Evolutionary conservation across 441 rosid species (phyloP).

Genomic region (Viola pubescens): DNA sequence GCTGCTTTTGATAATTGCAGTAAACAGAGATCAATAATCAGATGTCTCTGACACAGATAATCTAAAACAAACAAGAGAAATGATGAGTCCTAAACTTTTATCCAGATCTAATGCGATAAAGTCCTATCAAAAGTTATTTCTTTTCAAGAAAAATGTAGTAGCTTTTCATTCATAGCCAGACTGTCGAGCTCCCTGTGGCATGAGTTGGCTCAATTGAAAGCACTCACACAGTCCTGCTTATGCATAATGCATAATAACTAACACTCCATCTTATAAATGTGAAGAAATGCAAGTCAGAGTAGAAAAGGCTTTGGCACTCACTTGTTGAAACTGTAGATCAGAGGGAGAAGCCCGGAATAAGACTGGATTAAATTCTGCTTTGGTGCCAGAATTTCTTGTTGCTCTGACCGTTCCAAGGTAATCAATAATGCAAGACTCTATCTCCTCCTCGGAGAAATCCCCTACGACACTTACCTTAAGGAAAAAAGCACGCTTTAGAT

Average conservation of each 20-base stretch:
- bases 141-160: too few species aligned
- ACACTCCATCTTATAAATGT: constrained; percentile 10
- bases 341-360: constrained; percentile 69
- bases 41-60: neutral
- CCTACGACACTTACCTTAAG: constrained; percentile 92
- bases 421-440: constrained; percentile 79
- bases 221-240: too few species aligned
- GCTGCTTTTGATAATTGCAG: too few species aligned
- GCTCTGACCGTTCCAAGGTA: constrained; percentile 90
- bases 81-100: too few species aligned
- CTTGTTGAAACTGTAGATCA: constrained; percentile 79
- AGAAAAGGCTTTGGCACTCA: constrained; percentile 30
- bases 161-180: too few species aligned
- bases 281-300: constrained; percentile 10
- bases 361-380: constrained; percentile 43
- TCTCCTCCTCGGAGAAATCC: constrained; percentile 86
- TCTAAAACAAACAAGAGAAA: neutral
- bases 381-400: constrained; percentile 32
- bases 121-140: too few species aligned
- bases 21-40: too few species aligned
- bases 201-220: too few species aligned
- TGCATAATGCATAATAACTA: constrained; percentile 1
- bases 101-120: too few species aligned
- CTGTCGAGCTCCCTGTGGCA: too few species aligned
- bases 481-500: constrained; percentile 19